A percentile compares a stretch with the other conserved stretches of the same genome.
These are phyloP conservation scores for Alternaria incomplexa DNA, from an alignment of 2,329 filamentous ascomycete genomes.

Conservation along the genomic window DNA sequence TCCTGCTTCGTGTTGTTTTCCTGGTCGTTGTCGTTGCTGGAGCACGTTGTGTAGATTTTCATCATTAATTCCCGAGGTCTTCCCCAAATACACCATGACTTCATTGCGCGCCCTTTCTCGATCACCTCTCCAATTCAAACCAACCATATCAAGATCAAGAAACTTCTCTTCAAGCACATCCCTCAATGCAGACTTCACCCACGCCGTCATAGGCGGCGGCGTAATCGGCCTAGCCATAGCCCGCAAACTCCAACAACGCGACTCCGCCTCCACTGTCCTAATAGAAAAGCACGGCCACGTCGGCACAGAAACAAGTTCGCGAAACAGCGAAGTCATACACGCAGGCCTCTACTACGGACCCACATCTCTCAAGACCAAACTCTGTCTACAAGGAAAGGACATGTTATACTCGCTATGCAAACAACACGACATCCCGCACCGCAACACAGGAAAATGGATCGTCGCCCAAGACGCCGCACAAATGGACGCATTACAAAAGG, in stretches of 20 bases:
- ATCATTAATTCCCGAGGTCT: too few relatives aligned
- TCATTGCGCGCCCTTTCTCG: conserved; percentile 8
- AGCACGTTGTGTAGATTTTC: not conserved
- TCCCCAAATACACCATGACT: too few relatives aligned
- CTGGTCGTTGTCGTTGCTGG: not conserved
- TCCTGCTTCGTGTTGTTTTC: not conserved
- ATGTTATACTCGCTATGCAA: conserved; percentile 81
- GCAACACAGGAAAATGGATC: conserved; percentile 89
- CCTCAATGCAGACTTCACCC: conserved; percentile 63
- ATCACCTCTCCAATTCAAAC: not conserved
- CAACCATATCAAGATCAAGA: not conserved
- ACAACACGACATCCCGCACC: conserved; percentile 70
- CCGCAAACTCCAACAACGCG: conserved; percentile 68
- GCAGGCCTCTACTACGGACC: conserved; percentile 90
- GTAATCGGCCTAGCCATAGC: conserved; percentile 83
- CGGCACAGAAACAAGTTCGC: conserved; percentile 85
- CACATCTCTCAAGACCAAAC: conserved; percentile 75
- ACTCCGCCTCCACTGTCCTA: conserved; percentile 71
- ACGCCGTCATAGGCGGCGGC: conserved; percentile 71
- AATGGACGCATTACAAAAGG: conserved; percentile 64
- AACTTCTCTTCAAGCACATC: conserved; percentile 35
- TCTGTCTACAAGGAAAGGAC: conserved; percentile 79
- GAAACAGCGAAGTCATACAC: conserved; percentile 96
- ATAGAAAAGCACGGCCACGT: conserved; percentile 78
- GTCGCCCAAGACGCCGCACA: conserved; percentile 82